Evolutionary conservation across 2,329 filamentous ascomycete species (phyloP), one percentile per base, ranked within the genome.

Genomic region (Aureobasidium mangrovei): DNA sequence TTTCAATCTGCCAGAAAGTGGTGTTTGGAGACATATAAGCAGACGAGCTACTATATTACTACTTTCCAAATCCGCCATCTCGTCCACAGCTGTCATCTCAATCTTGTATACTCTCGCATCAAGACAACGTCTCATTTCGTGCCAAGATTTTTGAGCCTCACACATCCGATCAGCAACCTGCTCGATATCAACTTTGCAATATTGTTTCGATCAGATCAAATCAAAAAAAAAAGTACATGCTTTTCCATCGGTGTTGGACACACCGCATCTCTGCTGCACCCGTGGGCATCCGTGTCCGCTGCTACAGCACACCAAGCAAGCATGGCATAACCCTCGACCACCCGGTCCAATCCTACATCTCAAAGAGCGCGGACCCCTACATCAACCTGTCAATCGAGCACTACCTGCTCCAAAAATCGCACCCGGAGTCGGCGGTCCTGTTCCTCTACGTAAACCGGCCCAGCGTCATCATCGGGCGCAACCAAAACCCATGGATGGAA

Each of bases 401-500:
- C 68, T 85, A 88, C 68, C 83, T 98, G 31, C 80, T 97, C 6
- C 82, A 88, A 63, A 82, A 82, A 53, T 84, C 85, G 0, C 80
- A 84, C 1, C 75, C 82, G 5, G 80, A 86, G 57, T 89, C 89
- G 9, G 85, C 80, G 10, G 71, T 97, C 48, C 80, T 97, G 2
- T 86, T 97, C 55, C 79, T 96, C 48, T 98, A 97, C 73, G 80
- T 83, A 63, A 97, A 98, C 71, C 72, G 81, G 36, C 90, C 91
- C 0, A 90, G 88, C 67, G 79, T 98, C 57, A 84, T 98, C 66
- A 85, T 98, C 61, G 93, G 93, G 41, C 84, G 93, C 57, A 98
- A 98, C 69, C 93, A 98, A 73, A 98, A 98, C 68, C 93, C 93
- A 53, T 98, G 91, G 93, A 77, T 88, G 7, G 93, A 98, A 73